Evolutionary conservation across 1,284 basidiomycete species (phyloP), one percentile per base, ranked within the genome.

Genomic region (Termitomyces sp.): DNA sequence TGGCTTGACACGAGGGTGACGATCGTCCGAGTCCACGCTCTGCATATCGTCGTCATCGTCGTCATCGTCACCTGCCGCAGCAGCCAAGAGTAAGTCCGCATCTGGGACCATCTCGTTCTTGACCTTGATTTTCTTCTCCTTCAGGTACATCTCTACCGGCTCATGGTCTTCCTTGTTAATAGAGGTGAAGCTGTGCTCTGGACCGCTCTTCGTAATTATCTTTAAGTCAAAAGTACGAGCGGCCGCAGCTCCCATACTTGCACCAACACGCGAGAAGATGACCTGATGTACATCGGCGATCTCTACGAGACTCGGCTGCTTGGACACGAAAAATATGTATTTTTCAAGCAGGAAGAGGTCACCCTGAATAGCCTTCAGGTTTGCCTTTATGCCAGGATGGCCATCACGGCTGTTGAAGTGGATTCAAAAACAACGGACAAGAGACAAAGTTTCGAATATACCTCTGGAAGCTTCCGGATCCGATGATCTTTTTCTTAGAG

Each of bases 281-380:
- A 93, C 89, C 70, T 91, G 88, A 62, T 94, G 87, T 54, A 98
- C 89, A 64, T 98, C 93, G 52, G 84, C 83, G 60, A 97, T 87
- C 60, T 97, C 91, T 62, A 98, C 83, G 63, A 97, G 86, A 35
- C 88, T 86, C 1, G 97, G 95, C 64, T 94, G 89, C 71, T 98
- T 99, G 54, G 95, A 94, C 51, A 99, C 94, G 75, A 98, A 99
- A 72, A 99, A 92, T 46, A 99, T 79, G 67, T 91, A 93, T 81
- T 97, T 97, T 68, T 99, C 97, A 57, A 99, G 85, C 75, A 98
- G 85, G 80, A 97, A 99, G 24, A 99, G 83, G 68, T 97, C 93
- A 57, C 97, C 97, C 69, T 97, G 95, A 13, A 91, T 83, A 40
- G 97, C 97, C 73, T 99, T 99, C 64, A 99, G 81, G 71, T 98